These are phyloP conservation scores for Xylogone sp. DNA, from an alignment of 2,329 filamentous ascomycete genomes.

Conservation along the genomic window DNA sequence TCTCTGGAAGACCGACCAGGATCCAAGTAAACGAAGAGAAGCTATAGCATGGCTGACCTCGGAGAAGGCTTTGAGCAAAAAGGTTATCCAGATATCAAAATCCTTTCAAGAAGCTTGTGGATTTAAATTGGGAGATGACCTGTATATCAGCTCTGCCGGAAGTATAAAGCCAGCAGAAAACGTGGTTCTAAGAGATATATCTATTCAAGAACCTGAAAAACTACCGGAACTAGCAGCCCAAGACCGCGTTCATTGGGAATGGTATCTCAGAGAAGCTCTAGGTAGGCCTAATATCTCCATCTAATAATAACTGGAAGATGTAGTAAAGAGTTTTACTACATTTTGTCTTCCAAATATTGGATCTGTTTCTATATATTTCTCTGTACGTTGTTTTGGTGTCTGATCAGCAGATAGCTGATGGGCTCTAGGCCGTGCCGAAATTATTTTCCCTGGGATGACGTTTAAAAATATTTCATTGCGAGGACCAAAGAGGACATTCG, in stretches of 20 bases:
- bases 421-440: conserved; percentile 55
- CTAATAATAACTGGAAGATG: not conserved
- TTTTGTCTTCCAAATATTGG: not conserved
- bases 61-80: conserved; percentile 57
- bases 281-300: conserved; percentile 20
- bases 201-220: conserved; percentile 28
- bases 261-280: conserved; percentile 39
- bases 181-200: conserved; percentile 59
- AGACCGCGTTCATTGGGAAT: conserved; percentile 43
- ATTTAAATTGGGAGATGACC: conserved; percentile 67
- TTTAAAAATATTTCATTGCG: conserved; percentile 61
- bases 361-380: not conserved
- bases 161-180: conserved; percentile 50
- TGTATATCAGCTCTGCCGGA: conserved; percentile 54
- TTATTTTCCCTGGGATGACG: conserved; percentile 65
- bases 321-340: too few relatives aligned
- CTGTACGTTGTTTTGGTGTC: not conserved
- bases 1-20: conserved; percentile 36
- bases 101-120: conserved; percentile 68
- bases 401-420: conserved; percentile 14
- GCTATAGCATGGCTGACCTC: conserved; percentile 61
- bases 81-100: conserved; percentile 69
- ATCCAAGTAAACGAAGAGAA: conserved; percentile 16
- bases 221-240: conserved; percentile 25
- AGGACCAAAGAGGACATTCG: conserved; percentile 58